Percentiles rank a stretch among this genome's conserved stretches.
Evolutionary conservation across 805 yeast genomes (phyloP).

Genomic region (Saturnispora gosingensis): DNA sequence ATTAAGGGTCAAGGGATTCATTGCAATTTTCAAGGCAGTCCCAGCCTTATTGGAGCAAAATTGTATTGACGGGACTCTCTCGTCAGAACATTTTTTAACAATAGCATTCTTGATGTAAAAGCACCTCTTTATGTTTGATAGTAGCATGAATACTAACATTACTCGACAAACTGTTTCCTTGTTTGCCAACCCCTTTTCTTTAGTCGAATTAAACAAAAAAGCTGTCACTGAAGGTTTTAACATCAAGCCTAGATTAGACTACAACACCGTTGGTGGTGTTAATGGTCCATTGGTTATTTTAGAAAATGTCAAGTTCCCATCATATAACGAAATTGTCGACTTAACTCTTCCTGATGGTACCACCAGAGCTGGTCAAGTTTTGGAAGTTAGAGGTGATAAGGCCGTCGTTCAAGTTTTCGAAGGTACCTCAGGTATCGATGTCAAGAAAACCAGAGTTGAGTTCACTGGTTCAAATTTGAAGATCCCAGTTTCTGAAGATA

Average conservation of each 20-base stretch:
- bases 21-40: not conserved
- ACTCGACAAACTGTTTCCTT: constrained; percentile 29
- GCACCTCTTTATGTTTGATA: not conserved
- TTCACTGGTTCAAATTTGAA: constrained; percentile 92
- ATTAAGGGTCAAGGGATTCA: too few relatives aligned
- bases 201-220: constrained; percentile 73
- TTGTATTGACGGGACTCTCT: not conserved
- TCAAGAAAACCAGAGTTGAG: constrained; percentile 93
- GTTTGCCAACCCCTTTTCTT: constrained; percentile 25
- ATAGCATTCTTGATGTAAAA: not conserved
- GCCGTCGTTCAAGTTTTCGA: constrained; percentile 99
- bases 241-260: constrained; percentile 81
- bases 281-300: constrained; percentile 95
- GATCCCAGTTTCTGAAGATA: constrained; percentile 93
- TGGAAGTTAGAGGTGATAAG: constrained; percentile 93
- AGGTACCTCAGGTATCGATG: constrained; percentile 98
- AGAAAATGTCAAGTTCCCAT: constrained; percentile 79
- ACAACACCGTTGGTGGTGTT: constrained; percentile 96
- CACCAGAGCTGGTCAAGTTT: constrained; percentile 91
- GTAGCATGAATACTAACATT: not conserved
- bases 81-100: not conserved
- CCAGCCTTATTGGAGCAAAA: not conserved
- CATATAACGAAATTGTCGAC: constrained; percentile 94
- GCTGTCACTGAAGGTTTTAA: constrained; percentile 91
- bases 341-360: constrained; percentile 95